A percentile compares a stretch with the other conserved stretches of the same genome.
These are phyloP conservation scores for Lactarius tabidus DNA, from an alignment of 768 basidiomycete species.

Conservation along the genomic window DNA sequence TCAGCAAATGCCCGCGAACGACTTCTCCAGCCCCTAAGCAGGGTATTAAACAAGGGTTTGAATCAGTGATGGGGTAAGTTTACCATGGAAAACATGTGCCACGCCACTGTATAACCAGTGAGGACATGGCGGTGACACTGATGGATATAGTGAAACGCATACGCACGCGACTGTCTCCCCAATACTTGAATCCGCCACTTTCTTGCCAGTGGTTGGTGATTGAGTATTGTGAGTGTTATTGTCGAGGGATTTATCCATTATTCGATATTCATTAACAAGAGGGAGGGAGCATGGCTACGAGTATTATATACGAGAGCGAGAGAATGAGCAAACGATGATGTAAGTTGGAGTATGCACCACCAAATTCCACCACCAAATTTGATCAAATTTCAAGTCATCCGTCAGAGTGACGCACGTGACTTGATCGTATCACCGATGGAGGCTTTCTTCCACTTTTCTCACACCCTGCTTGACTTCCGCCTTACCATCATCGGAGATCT, in stretches of 20 bases:
- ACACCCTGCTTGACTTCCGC: slow-evolving; percentile 12
- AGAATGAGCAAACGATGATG: background rate
- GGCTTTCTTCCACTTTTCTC: background rate
- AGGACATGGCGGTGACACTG: background rate
- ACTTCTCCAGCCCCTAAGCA: slow-evolving; percentile 6
- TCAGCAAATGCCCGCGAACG: background rate
- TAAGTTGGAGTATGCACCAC: background rate
- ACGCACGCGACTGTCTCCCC: background rate
- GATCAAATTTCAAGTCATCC: too few relatives aligned
- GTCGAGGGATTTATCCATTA: background rate
- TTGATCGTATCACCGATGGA: background rate
- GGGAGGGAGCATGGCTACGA: too few relatives aligned
- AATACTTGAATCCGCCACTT: background rate
- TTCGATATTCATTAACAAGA: background rate
- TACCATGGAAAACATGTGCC: slow-evolving; percentile 8
- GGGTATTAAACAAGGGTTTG: background rate
- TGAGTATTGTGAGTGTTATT: background rate
- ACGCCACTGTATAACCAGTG: background rate
- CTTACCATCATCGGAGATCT: slow-evolving; percentile 6
- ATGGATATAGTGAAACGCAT: background rate
- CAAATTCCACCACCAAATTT: too few relatives aligned
- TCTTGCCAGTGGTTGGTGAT: background rate
- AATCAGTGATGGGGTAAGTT: background rate
- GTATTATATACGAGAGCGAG: background rate
- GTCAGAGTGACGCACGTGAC: background rate